Percentiles rank a stretch among this genome's conserved stretches.
phyloP scores from a whole-genome alignment of 2,329 filamentous ascomycete genomes.

The Elsinoe fawcettii region DNA sequence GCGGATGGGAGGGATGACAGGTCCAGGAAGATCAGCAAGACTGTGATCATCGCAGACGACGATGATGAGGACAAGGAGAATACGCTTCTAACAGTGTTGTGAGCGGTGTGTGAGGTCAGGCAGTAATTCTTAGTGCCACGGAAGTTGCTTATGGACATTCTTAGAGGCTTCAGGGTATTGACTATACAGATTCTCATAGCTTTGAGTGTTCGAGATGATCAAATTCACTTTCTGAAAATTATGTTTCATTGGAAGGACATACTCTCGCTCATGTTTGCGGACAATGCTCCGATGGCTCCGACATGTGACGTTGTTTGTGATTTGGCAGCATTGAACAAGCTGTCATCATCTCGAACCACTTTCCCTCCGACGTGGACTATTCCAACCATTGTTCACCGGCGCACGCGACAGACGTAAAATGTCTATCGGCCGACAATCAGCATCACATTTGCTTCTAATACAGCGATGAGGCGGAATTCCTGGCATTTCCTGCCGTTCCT shows the following conservation, averaged over 20 bases:
- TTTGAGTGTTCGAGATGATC: too few species aligned
- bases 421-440: not conserved
- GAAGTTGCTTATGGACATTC: not conserved
- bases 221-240: not conserved
- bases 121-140: not conserved
- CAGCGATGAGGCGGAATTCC: not conserved
- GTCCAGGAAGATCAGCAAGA: conserved; percentile 1
- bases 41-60: not conserved
- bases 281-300: not conserved
- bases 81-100: not conserved
- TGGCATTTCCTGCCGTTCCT: not conserved
- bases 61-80: conserved; percentile 5
- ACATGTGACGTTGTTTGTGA: conserved; percentile 3
- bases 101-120: too few species aligned
- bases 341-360: conserved; percentile 15
- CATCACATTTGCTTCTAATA: not conserved
- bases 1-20: not conserved
- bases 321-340: conserved; percentile 13
- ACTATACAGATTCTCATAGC: too few species aligned
- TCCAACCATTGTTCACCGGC: not conserved
- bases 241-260: not conserved
- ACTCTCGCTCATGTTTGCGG: not conserved
- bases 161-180: too few species aligned
- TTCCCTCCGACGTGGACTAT: not conserved
- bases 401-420: conserved; percentile 7